A percentile compares a stretch with the other conserved stretches of the same genome.
These are phyloP conservation scores for Microglena sp. DNA, from an alignment of 139 green algal genomes.

Conservation along the genomic window DNA sequence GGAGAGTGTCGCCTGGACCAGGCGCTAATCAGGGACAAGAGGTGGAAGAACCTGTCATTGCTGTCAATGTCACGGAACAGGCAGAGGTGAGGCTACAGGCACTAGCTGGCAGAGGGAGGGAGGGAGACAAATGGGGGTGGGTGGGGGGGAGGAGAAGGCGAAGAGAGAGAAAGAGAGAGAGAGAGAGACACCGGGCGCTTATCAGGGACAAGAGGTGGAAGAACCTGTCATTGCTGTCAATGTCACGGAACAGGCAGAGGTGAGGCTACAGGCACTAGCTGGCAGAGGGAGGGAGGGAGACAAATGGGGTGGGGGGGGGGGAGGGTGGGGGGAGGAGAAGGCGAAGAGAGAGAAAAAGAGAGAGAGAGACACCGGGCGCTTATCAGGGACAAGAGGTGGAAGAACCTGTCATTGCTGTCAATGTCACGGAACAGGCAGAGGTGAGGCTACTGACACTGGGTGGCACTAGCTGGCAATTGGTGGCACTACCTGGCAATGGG, in stretches of 20 bases:
- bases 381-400: background rate
- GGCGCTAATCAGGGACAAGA: constrained; percentile 80
- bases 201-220: background rate
- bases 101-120: background rate
- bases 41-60: constrained; percentile 78
- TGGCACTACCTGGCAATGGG: background rate
- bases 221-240: constrained; percentile 49
- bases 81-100: constrained; percentile 26
- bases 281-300: background rate
- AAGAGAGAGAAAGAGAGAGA: too few species aligned
- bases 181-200: too few species aligned
- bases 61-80: constrained; percentile 61
- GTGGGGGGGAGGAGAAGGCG: background rate
- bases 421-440: constrained; percentile 38
- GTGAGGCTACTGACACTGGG: constrained; percentile 12
- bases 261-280: background rate
- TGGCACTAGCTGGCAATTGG: too few species aligned
- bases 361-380: too few species aligned
- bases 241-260: constrained; percentile 35
- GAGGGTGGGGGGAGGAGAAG: too few species aligned
- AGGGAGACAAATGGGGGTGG: background rate
- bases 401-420: constrained; percentile 46
- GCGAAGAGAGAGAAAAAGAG: too few species aligned
- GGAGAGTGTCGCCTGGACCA: constrained; percentile 69
- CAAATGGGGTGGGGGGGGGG: background rate